Conservation (phyloP, 768 basidiomycete genomes). For the Epithele typhae region DNA sequence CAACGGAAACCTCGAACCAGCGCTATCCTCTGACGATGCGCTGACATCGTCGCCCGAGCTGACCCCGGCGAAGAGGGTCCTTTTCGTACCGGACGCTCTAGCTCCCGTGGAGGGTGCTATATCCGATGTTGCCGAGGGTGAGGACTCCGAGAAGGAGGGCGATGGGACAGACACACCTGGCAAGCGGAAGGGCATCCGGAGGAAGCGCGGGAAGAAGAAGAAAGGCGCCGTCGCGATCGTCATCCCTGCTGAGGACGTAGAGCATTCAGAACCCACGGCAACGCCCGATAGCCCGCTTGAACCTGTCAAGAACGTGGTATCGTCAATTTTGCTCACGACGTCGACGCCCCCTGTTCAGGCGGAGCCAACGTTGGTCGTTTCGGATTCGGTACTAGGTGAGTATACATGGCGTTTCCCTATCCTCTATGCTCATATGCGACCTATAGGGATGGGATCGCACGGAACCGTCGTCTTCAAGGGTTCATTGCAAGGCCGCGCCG, state of each 20-base stretch:
- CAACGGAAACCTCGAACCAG: background rate
- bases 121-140: conserved; percentile 29
- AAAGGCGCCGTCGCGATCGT: conserved; percentile 10
- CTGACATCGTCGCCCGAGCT: no score
- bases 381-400: conserved; percentile 72
- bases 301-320: conserved; percentile 2
- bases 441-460: conserved; percentile 88
- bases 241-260: conserved; percentile 9
- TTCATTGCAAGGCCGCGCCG: conserved; percentile 93
- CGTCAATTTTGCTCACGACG: conserved; percentile 19
- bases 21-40: background rate
- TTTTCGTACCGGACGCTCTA: conserved; percentile 10
- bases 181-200: conserved; percentile 30
- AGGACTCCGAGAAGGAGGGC: conserved; percentile 47
- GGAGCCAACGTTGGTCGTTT: conserved; percentile 58
- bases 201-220: conserved; percentile 30
- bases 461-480: conserved; percentile 95
- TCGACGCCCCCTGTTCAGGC: conserved; percentile 19
- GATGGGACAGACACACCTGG: conserved; percentile 40
- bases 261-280: conserved; percentile 5
- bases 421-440: no score
- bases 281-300: conserved; percentile 5
- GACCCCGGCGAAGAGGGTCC: conserved; percentile 3
- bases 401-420: background rate
- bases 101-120: conserved; percentile 3